Evolutionary conservation across 169 alveolate genomes (phyloP).

Genomic region (Babesia bigemina): DNA sequence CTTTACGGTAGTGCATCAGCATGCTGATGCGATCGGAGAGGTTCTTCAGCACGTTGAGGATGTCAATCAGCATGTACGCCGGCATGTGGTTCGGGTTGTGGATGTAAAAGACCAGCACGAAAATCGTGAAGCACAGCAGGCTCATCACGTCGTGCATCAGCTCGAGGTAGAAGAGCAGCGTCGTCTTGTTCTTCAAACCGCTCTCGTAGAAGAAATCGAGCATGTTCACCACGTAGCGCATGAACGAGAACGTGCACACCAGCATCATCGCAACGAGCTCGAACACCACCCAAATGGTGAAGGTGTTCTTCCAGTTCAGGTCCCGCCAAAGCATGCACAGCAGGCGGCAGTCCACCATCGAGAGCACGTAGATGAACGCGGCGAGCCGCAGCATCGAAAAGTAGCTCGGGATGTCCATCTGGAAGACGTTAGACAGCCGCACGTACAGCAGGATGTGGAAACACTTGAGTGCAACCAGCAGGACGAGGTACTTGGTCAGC

Average conservation of each 20-base stretch:
- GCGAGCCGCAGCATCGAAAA: constrained; percentile 61
- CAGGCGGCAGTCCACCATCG: constrained; percentile 70
- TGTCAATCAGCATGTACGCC: constrained; percentile 85
- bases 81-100: constrained; percentile 85
- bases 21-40: constrained; percentile 33
- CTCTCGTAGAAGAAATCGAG: constrained; percentile 30
- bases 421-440: constrained; percentile 79
- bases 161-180: constrained; percentile 72
- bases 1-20: constrained; percentile 57
- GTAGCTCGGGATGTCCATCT: constrained; percentile 79
- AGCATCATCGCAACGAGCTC: constrained; percentile 69
- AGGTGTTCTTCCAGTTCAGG: constrained; percentile 75
- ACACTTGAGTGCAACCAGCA: constrained; percentile 77
- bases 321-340: constrained; percentile 66
- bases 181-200: constrained; percentile 72
- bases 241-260: constrained; percentile 20
- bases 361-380: constrained; percentile 67
- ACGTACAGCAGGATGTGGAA: constrained; percentile 80
- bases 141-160: constrained; percentile 70
- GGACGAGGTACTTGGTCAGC: constrained; percentile 73
- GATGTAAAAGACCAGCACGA: constrained; percentile 75
- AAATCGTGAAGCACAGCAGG: constrained; percentile 50
- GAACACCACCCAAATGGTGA: constrained; percentile 84
- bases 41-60: constrained; percentile 74
- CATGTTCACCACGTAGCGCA: constrained; percentile 38